Evolutionary conservation across 345 rosid species (phyloP).

Genomic region (Arabidopsis thaliana): TAIR10.1 NC_003074.8:2097001-2097500

Average conservation of each 20-base stretch:
- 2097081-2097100: conserved; percentile 57
- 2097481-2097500: conserved; percentile 15
- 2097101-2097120: conserved; percentile 28
- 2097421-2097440: conserved; percentile 23
- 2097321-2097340: conserved; percentile 95
- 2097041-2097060: conserved; percentile 86
- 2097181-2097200: conserved; percentile 93
- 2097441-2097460: conserved; percentile 30
- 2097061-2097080: conserved; percentile 89
- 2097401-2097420: conserved; percentile 86
- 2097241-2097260: conserved; percentile 24
- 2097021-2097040: conserved; percentile 99
- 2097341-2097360: conserved; percentile 95
- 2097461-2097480: conserved; percentile 1
- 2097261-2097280: conserved; percentile 2
- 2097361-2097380: conserved; percentile 92
- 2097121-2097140: conserved; percentile 22
- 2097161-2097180: conserved; percentile 97
- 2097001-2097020: conserved; percentile 92
- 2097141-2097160: conserved; percentile 74
- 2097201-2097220: conserved; percentile 95
- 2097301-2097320: conserved; percentile 84
- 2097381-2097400: conserved; percentile 97
- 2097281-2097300: conserved; percentile 14
- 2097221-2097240: conserved; percentile 78